These are phyloP conservation scores for Mycena sanguinolenta DNA, from an alignment of 768 basidiomycete genomes.

Conservation along the genomic window DNA sequence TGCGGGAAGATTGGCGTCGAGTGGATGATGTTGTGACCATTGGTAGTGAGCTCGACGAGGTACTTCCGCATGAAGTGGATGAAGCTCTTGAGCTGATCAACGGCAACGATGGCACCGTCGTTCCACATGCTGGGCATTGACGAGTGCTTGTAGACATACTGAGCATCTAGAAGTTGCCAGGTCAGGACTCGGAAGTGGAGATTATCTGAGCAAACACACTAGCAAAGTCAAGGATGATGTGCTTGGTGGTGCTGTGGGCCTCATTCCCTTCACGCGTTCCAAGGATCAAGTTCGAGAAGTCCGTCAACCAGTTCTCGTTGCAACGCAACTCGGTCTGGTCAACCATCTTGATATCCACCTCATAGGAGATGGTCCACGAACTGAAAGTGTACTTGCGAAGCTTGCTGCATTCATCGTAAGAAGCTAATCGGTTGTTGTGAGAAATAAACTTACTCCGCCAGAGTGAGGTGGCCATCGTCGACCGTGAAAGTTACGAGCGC, in stretches of 20 bases:
- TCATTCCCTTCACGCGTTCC: not conserved
- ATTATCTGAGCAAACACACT: conserved; percentile 2
- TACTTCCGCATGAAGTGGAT: conserved; percentile 22
- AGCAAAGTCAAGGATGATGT: conserved; percentile 16
- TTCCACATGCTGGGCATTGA: conserved; percentile 17
- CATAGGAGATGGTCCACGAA: conserved; percentile 10
- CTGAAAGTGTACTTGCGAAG: conserved; percentile 1
- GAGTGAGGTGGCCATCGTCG: conserved; percentile 13
- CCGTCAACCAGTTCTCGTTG: conserved; percentile 3
- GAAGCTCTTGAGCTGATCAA: conserved; percentile 16
- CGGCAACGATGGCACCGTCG: not conserved
- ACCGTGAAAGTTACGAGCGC: conserved; percentile 29
- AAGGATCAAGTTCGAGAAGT: not conserved
- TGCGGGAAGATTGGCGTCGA: conserved; percentile 21
- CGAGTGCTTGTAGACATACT: conserved; percentile 19
- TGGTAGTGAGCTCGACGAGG: not conserved
- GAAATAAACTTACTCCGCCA: conserved; percentile 5
- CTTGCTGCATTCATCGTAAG: not conserved
- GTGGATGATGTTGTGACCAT: conserved; percentile 29
- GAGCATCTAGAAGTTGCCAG: conserved; percentile 5
- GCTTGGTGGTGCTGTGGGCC: not conserved
- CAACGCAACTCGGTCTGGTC: conserved; percentile 16
- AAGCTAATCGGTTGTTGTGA: not conserved
- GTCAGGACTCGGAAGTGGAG: not conserved
- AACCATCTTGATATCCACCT: conserved; percentile 8